phyloP scores from a whole-genome alignment of 441 rosid species.

The Monsonia emarginata region DNA sequence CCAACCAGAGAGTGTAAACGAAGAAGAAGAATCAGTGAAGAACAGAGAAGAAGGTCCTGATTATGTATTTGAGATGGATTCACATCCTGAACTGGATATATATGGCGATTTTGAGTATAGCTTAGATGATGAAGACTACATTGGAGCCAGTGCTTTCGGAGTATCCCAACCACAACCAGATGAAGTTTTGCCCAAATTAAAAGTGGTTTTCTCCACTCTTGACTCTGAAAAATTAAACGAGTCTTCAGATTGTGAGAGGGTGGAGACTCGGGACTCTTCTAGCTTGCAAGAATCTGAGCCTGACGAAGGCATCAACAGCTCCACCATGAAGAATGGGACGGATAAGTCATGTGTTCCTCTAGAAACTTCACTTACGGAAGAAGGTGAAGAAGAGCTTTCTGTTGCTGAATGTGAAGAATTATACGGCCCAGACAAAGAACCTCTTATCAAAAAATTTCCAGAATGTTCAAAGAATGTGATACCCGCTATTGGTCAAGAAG shows the following conservation, averaged over 20 bases:
- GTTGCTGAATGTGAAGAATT: conserved; percentile 76
- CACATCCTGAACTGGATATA: conserved; percentile 58
- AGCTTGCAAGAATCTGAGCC: conserved; percentile 11
- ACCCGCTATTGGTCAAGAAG: conserved; percentile 23
- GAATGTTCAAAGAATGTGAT: conserved; percentile 19
- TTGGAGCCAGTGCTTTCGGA: conserved; percentile 44
- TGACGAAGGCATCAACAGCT: conserved; percentile 17
- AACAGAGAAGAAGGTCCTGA: conserved; percentile 42
- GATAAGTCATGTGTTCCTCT: conserved; percentile 19
- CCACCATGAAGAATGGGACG: conserved; percentile 22
- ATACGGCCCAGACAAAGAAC: conserved; percentile 81
- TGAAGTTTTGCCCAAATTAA: conserved; percentile 48
- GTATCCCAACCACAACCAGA: conserved; percentile 37
- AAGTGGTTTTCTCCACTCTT: conserved; percentile 58
- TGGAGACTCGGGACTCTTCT: conserved; percentile 23
- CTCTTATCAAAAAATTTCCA: conserved; percentile 40
- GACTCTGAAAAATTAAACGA: conserved; percentile 33
- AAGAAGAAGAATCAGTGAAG: conserved; percentile 25
- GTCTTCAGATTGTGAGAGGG: conserved; percentile 22
- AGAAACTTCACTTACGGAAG: conserved; percentile 30
- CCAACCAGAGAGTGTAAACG: conserved; percentile 26
- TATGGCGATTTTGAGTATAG: conserved; percentile 84
- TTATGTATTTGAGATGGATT: conserved; percentile 54
- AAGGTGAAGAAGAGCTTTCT: conserved; percentile 49
- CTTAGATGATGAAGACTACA: conserved; percentile 70